Evolutionary conservation across 352 stramenopile genomes (phyloP).

Genomic region (Globisporangium nodosum): DNA sequence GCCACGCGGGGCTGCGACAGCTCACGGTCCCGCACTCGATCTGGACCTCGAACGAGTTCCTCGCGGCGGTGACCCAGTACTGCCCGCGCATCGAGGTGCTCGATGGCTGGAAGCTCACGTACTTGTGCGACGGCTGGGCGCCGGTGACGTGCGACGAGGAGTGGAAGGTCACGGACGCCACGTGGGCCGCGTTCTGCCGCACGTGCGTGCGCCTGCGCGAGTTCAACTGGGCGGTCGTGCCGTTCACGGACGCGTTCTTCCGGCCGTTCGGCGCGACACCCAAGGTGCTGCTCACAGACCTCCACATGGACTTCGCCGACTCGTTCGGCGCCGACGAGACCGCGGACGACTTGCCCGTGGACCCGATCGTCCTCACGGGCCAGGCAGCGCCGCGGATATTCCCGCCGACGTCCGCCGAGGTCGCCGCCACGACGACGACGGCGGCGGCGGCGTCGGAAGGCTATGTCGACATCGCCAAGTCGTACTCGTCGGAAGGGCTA

Average conservation of each 20-base stretch:
- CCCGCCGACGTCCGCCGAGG: not conserved
- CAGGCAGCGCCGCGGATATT: not conserved
- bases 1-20: conserved; percentile 24
- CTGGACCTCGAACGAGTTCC: conserved; percentile 33
- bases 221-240: conserved; percentile 27
- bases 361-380: not conserved
- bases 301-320: conserved; percentile 34
- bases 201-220: conserved; percentile 16
- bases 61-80: conserved; percentile 34
- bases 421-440: not conserved
- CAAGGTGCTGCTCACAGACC: conserved; percentile 32
- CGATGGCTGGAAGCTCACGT: conserved; percentile 56
- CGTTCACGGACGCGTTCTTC: conserved; percentile 31
- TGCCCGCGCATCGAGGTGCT: conserved; percentile 48
- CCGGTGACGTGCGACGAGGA: conserved; percentile 1
- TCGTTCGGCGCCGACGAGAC: conserved; percentile 11
- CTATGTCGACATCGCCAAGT: conserved; percentile 14
- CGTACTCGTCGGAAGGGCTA: conserved; percentile 28
- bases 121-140: conserved; percentile 1
- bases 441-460: not conserved
- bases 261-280: conserved; percentile 18
- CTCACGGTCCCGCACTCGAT: conserved; percentile 37
- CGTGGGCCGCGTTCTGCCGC: conserved; percentile 24
- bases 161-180: not conserved
- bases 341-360: not conserved